A percentile compares a stretch with the other conserved stretches of the same genome.
phyloP scores from a whole-genome alignment of 306 rosid species.

The Luffa acutangula region DNA sequence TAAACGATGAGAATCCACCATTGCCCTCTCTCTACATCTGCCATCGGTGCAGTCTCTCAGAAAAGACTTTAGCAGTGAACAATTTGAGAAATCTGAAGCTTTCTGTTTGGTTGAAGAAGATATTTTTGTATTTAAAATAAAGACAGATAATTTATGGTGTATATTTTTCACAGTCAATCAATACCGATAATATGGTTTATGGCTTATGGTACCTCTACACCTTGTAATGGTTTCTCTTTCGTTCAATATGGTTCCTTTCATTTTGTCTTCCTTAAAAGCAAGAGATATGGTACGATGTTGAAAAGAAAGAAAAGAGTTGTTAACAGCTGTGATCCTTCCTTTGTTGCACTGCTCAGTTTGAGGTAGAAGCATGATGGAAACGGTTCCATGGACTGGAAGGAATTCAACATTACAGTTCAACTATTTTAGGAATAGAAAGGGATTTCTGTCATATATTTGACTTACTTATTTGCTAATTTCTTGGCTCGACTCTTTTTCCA shows the following conservation, averaged over 20 bases:
- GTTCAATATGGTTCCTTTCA: background rate
- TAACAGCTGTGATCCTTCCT: background rate
- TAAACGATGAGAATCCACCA: background rate
- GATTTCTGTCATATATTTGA: background rate
- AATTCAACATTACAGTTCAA: background rate
- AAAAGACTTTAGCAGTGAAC: background rate
- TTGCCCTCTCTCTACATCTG: background rate
- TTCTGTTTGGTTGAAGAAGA: constrained; percentile 9
- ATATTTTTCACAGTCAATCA: constrained; percentile 6
- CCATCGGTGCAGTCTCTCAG: background rate
- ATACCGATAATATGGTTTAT: constrained; percentile 6
- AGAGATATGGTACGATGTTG: background rate
- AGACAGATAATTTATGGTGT: constrained; percentile 9
- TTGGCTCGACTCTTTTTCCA: background rate
- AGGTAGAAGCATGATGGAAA: background rate
- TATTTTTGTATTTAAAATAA: constrained; percentile 11
- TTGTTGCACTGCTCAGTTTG: background rate
- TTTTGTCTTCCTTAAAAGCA: background rate
- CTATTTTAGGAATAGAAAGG: background rate
- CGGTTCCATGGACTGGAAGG: background rate
- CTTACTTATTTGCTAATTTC: background rate
- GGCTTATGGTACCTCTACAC: background rate
- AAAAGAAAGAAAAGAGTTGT: background rate
- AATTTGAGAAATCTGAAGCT: constrained; percentile 8
- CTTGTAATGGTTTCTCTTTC: constrained; percentile 1